Evolutionary conservation across 352 stramenopile genomes (phyloP).

Genomic region (Peronospora destructor): DNA sequence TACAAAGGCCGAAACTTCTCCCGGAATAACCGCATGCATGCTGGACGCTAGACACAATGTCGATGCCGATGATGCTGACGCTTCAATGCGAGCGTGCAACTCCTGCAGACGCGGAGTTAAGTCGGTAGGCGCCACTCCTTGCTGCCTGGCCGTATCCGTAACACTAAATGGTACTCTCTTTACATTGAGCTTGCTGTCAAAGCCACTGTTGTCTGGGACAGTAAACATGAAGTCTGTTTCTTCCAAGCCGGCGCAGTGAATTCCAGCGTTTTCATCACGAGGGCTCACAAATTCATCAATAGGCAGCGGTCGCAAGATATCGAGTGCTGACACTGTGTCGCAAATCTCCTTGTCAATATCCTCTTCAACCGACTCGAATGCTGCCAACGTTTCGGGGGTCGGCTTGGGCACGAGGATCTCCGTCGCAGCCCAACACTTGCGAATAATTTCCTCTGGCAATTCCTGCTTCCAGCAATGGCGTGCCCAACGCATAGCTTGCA

Average conservation of each 20-base stretch:
- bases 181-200: slow-evolving; percentile 15
- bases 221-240: slow-evolving; percentile 41
- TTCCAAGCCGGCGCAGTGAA: slow-evolving; percentile 40
- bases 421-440: slow-evolving; percentile 36
- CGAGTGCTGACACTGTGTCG: slow-evolving; percentile 34
- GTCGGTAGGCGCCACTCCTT: slow-evolving; percentile 6
- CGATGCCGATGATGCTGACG: slow-evolving; percentile 21
- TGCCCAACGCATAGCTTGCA: slow-evolving; percentile 51
- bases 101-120: slow-evolving; percentile 35
- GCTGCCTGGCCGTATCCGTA: slow-evolving; percentile 10
- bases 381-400: slow-evolving; percentile 16
- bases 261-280: slow-evolving; percentile 34
- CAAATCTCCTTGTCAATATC: slow-evolving; percentile 45
- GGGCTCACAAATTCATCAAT: slow-evolving; percentile 48
- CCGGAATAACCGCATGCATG: slow-evolving; percentile 18
- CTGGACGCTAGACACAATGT: slow-evolving; percentile 14
- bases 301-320: slow-evolving; percentile 35
- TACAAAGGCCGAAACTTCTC: slow-evolving; percentile 18
- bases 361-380: slow-evolving; percentile 36
- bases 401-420: slow-evolving; percentile 27
- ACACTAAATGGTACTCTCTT: slow-evolving; percentile 24
- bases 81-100: slow-evolving; percentile 31
- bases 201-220: slow-evolving; percentile 22
- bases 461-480: slow-evolving; percentile 42
- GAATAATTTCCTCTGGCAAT: slow-evolving; percentile 28